phyloP scores from a whole-genome alignment of 2,329 filamentous ascomycete genomes.

The Chaetomiaceae sp. region DNA sequence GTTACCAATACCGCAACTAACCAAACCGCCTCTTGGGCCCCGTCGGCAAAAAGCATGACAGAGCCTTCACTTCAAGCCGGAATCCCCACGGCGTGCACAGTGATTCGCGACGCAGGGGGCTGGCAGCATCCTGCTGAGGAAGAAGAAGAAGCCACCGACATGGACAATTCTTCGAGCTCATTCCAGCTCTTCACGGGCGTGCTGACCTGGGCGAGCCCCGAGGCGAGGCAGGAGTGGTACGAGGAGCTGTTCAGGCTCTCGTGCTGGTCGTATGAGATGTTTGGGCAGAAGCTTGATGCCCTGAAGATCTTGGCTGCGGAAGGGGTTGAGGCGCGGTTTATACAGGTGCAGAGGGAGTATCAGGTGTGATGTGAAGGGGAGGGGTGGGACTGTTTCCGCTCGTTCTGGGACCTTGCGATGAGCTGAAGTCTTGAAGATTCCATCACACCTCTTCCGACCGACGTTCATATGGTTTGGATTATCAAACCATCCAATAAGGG shows the following conservation, averaged over 20 bases:
- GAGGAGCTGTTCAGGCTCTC: conserved; percentile 7
- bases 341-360: conserved; percentile 2
- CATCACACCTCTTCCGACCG: background rate
- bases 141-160: background rate
- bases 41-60: conserved; percentile 5
- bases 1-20: too few relatives aligned
- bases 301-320: conserved; percentile 4
- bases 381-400: too few relatives aligned
- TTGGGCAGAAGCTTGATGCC: conserved; percentile 5
- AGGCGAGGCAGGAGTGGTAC: conserved; percentile 8
- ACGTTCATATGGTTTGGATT: background rate
- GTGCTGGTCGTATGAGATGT: conserved; percentile 7
- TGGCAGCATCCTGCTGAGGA: conserved; percentile 8
- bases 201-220: conserved; percentile 4
- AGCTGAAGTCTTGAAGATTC: too few relatives aligned
- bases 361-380: too few relatives aligned
- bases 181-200: conserved; percentile 10
- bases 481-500: conserved; percentile 11
- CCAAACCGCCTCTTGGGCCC: background rate
- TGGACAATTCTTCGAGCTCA: too few relatives aligned
- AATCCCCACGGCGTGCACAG: background rate
- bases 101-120: background rate
- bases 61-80: background rate
- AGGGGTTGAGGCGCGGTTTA: conserved; percentile 4
- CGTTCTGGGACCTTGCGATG: too few relatives aligned